Evolutionary conservation across 1,139 yeast genomes (phyloP).

Genomic region (Schwanniomyces etchellsii): DNA sequence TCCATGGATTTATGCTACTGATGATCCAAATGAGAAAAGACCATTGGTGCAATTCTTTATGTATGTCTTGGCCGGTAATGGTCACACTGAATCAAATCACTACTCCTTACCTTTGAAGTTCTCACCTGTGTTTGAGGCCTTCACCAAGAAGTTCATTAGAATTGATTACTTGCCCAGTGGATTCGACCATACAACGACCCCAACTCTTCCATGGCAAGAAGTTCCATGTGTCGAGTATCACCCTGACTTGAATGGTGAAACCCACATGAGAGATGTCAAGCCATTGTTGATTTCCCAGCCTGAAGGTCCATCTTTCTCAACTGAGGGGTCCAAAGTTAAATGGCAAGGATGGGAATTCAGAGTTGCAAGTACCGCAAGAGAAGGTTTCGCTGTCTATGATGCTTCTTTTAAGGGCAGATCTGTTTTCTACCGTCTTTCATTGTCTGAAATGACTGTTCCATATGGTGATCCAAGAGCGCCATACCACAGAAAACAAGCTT

Average conservation of each 20-base stretch:
- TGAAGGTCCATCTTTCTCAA: slow-evolving; percentile 77
- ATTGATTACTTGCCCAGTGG: slow-evolving; percentile 78
- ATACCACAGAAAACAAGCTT: slow-evolving; percentile 87
- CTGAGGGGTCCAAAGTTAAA: slow-evolving; percentile 56
- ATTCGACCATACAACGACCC: slow-evolving; percentile 55
- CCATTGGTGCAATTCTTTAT: slow-evolving; percentile 70
- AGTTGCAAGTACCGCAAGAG: slow-evolving; percentile 71
- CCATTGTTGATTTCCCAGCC: slow-evolving; percentile 78
- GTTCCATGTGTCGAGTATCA: slow-evolving; percentile 66
- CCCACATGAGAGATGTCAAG: slow-evolving; percentile 53
- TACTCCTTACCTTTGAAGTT: slow-evolving; percentile 80
- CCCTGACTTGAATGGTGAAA: slow-evolving; percentile 64
- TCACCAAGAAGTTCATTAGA: slow-evolving; percentile 60
- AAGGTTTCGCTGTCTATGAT: slow-evolving; percentile 78
- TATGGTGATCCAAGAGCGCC: slow-evolving; percentile 91
- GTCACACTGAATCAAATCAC: slow-evolving; percentile 76
- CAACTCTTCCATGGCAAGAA: slow-evolving; percentile 56
- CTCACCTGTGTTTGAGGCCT: slow-evolving; percentile 73
- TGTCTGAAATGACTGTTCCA: slow-evolving; percentile 90
- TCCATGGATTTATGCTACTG: slow-evolving; percentile 91
- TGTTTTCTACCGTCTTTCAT: slow-evolving; percentile 68
- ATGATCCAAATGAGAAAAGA: slow-evolving; percentile 52
- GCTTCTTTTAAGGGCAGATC: slow-evolving; percentile 79
- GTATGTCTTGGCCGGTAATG: slow-evolving; percentile 66
- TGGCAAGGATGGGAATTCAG: slow-evolving; percentile 94